Percentiles rank a stretch among this genome's conserved stretches.
These are phyloP conservation scores for Ruellia speciosa DNA, from an alignment of 305 asterid genomes.

Conservation along the genomic window DNA sequence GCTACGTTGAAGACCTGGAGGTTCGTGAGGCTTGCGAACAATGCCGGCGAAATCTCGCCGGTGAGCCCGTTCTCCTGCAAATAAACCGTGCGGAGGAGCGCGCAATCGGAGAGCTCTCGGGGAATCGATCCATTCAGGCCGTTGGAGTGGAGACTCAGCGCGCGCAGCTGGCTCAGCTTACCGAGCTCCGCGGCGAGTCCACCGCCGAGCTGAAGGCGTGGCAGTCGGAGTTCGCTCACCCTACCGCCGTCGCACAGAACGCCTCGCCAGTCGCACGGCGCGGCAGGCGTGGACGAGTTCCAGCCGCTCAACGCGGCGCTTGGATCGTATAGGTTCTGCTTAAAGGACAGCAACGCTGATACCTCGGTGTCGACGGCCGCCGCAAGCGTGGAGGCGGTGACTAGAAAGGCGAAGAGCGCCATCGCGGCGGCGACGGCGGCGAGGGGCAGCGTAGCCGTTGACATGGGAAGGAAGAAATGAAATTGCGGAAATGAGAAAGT, in stretches of 20 bases:
- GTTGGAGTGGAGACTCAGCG: constrained; percentile 49
- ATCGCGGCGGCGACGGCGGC: constrained; percentile 10
- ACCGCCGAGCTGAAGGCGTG: constrained; percentile 45
- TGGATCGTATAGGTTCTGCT: constrained; percentile 41
- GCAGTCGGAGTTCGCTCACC: constrained; percentile 47
- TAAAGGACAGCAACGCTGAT: constrained; percentile 35
- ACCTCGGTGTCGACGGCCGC: constrained; percentile 28
- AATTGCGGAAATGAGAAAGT: no score
- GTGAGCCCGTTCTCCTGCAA: constrained; percentile 44
- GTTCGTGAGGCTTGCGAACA: constrained; percentile 32
- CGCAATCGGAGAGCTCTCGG: constrained; percentile 28
- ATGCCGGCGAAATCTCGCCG: constrained; percentile 35
- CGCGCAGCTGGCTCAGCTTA: constrained; percentile 34
- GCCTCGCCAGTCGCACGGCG: constrained; percentile 70
- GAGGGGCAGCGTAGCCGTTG: constrained; percentile 28
- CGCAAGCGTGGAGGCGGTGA: constrained; percentile 13
- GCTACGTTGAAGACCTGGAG: constrained; percentile 44
- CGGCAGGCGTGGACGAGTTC: constrained; percentile 35
- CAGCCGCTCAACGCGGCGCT: constrained; percentile 40
- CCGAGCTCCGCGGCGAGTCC: constrained; percentile 25
- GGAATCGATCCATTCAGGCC: constrained; percentile 45
- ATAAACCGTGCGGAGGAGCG: constrained; percentile 40
- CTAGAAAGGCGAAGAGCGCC: constrained; percentile 9
- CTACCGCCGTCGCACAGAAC: constrained; percentile 32
- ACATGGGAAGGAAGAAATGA: constrained; percentile 24